phyloP scores from a whole-genome alignment of 768 basidiomycete species.

The Boletus sensibilis region DNA sequence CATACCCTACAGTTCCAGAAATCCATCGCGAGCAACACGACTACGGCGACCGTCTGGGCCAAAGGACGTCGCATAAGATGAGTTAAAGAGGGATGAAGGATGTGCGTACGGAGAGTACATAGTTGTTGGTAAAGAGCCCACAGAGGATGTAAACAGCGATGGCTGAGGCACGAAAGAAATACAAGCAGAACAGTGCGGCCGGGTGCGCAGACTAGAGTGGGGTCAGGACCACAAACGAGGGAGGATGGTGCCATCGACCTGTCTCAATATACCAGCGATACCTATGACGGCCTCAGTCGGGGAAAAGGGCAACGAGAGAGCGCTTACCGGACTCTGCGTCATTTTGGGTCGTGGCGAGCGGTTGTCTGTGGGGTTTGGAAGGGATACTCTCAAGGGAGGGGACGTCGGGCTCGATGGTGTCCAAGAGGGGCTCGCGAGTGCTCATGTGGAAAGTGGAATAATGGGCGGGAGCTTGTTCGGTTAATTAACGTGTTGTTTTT shows the following conservation, averaged over 20 bases:
- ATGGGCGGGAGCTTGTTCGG: not conserved
- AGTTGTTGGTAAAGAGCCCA: conserved; percentile 85
- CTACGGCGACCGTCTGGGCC: conserved; percentile 80
- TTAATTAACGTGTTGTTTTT: conserved; percentile 3
- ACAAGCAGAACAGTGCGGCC: conserved; percentile 81
- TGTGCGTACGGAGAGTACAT: conserved; percentile 82
- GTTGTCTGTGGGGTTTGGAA: conserved; percentile 31
- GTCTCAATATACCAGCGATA: conserved; percentile 72
- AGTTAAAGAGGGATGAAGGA: not conserved
- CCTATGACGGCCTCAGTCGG: conserved; percentile 38
- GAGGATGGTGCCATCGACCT: conserved; percentile 43
- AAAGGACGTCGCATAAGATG: not conserved
- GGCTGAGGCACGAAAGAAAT: conserved; percentile 85
- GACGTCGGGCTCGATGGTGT: conserved; percentile 90
- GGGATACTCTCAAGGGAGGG: conserved; percentile 39
- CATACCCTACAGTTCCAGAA: conserved; percentile 96
- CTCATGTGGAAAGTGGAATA: conserved; percentile 41
- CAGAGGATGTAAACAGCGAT: conserved; percentile 91
- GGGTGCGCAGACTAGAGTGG: conserved; percentile 73
- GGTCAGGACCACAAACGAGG: conserved; percentile 14
- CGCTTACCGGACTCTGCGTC: conserved; percentile 75
- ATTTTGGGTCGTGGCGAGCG: conserved; percentile 54
- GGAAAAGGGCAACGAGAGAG: not conserved
- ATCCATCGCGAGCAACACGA: conserved; percentile 92
- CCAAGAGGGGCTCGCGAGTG: conserved; percentile 61